Conservation (phyloP, 2,329 filamentous ascomycete species). For the Macrophomina tecta region DNA sequence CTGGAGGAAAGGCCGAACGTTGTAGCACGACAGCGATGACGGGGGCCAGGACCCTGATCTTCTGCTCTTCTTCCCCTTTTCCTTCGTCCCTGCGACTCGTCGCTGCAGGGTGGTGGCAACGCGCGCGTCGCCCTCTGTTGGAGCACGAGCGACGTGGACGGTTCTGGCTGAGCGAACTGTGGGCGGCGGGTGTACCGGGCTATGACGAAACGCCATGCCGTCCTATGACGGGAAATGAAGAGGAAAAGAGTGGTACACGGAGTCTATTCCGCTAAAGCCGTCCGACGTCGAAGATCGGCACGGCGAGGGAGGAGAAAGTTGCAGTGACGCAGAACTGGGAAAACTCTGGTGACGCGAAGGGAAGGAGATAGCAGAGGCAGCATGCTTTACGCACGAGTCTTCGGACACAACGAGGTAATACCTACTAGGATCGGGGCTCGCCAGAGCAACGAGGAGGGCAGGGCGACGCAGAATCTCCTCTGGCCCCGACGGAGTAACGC, state of each 20-base stretch:
- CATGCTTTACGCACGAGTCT: neutral
- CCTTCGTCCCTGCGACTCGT: neutral
- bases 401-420: neutral
- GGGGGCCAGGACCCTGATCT: slow-evolving; percentile 5
- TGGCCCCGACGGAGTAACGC: neutral
- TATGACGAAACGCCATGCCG: neutral
- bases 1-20: neutral
- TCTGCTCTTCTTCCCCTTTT: neutral
- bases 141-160: neutral
- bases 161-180: neutral
- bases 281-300: neutral
- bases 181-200: neutral
- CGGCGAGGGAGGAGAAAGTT: neutral
- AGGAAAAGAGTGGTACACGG: neutral
- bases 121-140: neutral
- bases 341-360: neutral
- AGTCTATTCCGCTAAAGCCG: neutral
- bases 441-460: neutral
- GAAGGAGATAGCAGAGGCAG: neutral
- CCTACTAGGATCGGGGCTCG: neutral
- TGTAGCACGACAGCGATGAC: neutral
- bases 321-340: neutral
- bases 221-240: neutral
- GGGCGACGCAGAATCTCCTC: neutral
- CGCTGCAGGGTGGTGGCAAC: neutral